Evolutionary conservation across 2,329 filamentous ascomycete genomes (phyloP), one percentile per base, ranked within the genome.

Genomic region (Cladosporium sp.): DNA sequence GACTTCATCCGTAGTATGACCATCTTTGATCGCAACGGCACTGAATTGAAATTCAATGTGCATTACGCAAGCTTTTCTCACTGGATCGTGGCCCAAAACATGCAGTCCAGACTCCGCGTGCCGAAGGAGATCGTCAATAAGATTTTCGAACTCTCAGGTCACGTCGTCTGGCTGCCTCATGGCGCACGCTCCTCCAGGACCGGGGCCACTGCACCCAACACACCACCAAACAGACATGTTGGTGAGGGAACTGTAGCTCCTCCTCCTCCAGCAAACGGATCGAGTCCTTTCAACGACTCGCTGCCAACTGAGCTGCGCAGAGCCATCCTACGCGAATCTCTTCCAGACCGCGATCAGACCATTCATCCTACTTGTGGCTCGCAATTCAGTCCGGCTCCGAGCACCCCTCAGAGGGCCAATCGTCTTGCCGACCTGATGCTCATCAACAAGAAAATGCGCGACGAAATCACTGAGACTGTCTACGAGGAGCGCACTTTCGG

Each of bases 401-500:
- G 14, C 3, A 8, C 9, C 28, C 22, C 5, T 30, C 42, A 9
- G 42, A 0, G 8, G 5, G 3, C 36, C 19, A 70, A 66, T 54
- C 59, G 49, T 36, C 59, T 61, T 19, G 64, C 61, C 37, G 59
- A 68, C 17, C 54, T 70, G 17, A 67, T 72, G 64, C 55, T 60
- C 11, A 38, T 72, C 39, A 64, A 64, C 61, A 66, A 62, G 45
- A 51, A 58, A 12, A 59, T 70, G 55, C 60, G 59, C 17, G 30
- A 55, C 11, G 64, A 66, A 12, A 55, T 72, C 30, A 45, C 64
- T 4, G 37, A 52, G 7, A 47, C 55, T 19, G n/a, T 70, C 5
- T 72, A 71, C 49, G 61, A 68, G 37, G 69, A 72, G 61, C 67
- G 66, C 58, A 55, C 51, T 17, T 70, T 69, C 60, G 60, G 61